phyloP scores from a whole-genome alignment of 805 yeast species.

The Pichia nanzhaoensis region DNA sequence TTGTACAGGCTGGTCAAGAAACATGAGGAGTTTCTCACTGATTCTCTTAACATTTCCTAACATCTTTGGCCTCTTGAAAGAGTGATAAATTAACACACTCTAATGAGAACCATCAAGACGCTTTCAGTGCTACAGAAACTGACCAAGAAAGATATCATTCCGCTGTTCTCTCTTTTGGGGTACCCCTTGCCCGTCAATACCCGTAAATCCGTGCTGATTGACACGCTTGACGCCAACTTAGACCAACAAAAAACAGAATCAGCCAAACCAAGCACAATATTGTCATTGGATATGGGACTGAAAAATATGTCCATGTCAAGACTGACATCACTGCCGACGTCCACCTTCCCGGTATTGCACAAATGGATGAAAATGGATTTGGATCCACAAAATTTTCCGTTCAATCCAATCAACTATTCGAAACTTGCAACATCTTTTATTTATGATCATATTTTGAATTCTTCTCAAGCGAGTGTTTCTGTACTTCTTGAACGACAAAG shows the following conservation, averaged over 20 bases:
- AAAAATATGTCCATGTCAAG: slow-evolving; percentile 29
- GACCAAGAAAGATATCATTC: slow-evolving; percentile 5
- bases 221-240: slow-evolving; percentile 2
- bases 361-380: slow-evolving; percentile 32
- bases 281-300: slow-evolving; percentile 31
- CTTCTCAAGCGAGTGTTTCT: background rate
- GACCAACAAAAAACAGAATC: background rate
- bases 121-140: slow-evolving; percentile 1
- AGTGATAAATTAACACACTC: no score
- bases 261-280: slow-evolving; percentile 2
- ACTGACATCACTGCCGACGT: slow-evolving; percentile 8
- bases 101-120: background rate
- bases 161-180: slow-evolving; percentile 5
- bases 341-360: slow-evolving; percentile 14
- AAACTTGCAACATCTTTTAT: slow-evolving; percentile 19
- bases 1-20: no score
- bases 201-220: slow-evolving; percentile 2
- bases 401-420: slow-evolving; percentile 26
- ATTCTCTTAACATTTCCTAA: no score
- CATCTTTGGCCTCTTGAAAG: no score
- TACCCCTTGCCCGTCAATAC: background rate
- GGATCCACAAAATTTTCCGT: slow-evolving; percentile 18
- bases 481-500: slow-evolving; percentile 53
- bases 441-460: slow-evolving; percentile 14
- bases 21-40: no score